Base-by-base conservation (phyloP, 176 grass and related monocot genomes). In the Thalia dealbata region DNA sequence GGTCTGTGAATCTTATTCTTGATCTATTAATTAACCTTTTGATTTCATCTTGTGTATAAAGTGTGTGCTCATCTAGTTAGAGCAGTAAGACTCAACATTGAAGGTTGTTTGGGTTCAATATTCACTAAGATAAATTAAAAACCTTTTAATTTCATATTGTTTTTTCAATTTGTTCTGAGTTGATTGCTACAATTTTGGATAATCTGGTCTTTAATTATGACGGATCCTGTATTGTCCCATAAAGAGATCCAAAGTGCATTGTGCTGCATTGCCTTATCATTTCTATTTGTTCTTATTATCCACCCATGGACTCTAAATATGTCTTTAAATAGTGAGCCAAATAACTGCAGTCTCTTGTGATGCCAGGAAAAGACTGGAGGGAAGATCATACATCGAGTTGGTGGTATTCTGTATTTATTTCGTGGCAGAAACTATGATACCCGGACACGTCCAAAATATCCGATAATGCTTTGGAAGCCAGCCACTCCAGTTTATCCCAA, bases 401-500 rank as follows among this genome's bases (percentile, higher is more conserved):
- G 89, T 45, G 95, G 95, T 3, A 76, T 90, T 63, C 70, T 92
- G 74, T 97, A 82, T 69, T 80, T 92, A 58, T 92, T 90, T 55
- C 79, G 87, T 78, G 93, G 93, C 50, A 88, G 93, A 80, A 63
- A 92, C 81, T 97, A 97, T 12, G 38, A 91, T 8, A 79, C 81
- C 22, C 81, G 70, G 25, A 86, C 70, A 18, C 80, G 95, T 52
- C 95, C 95, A 42, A 85, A 85, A 27, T 97, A 91, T 78, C 95
- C 95, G 14, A 75, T 92, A 80, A 97, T 97, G 95, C 85, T 92
- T 18, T 97, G 95, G 95, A 97, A 97, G 64, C 95, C 95, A 72
- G 89, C 95, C 9, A 67, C 87, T 74, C 95, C 90, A 67, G 87
- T 86, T 50, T 97, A 91, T 70, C 95, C 95, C 43, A 92, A 90